Evolutionary conservation across 352 stramenopile genomes (phyloP).

Genomic region (Globisporangium paroecandrum): DNA sequence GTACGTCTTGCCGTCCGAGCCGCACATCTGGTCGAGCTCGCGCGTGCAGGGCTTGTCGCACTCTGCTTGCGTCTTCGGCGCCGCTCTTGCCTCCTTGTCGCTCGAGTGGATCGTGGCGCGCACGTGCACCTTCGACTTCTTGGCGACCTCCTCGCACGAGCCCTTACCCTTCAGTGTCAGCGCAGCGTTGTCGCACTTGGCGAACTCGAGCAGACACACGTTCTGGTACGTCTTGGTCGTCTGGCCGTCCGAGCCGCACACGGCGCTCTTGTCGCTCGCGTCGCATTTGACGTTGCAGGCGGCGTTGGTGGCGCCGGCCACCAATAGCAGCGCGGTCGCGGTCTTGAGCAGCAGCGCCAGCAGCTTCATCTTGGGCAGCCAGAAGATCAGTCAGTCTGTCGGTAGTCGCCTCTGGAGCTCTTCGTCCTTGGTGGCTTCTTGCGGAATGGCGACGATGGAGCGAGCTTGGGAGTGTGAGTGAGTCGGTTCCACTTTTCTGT

Average conservation of each 20-base stretch:
- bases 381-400: too few relatives aligned
- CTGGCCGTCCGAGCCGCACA: constrained; percentile 21
- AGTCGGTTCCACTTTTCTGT: neutral
- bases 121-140: constrained; percentile 4
- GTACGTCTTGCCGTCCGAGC: constrained; percentile 19
- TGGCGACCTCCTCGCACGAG: neutral
- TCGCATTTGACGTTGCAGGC: constrained; percentile 20
- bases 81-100: neutral
- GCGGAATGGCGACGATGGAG: neutral
- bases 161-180: constrained; percentile 5
- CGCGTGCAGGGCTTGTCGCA: constrained; percentile 16
- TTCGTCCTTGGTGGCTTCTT: neutral
- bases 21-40: constrained; percentile 17
- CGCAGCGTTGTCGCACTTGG: constrained; percentile 17
- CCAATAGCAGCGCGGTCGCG: constrained; percentile 4
- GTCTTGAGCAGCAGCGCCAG: constrained; percentile 4
- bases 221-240: constrained; percentile 21
- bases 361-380: neutral
- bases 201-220: constrained; percentile 19
- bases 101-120: constrained; percentile 13
- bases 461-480: neutral
- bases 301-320: neutral
- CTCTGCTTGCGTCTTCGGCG: neutral
- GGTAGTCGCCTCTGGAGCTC: neutral
- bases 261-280: constrained; percentile 13